Conservation (phyloP, 176 grass and related monocot species). For the Saccharum officinarum region DNA sequence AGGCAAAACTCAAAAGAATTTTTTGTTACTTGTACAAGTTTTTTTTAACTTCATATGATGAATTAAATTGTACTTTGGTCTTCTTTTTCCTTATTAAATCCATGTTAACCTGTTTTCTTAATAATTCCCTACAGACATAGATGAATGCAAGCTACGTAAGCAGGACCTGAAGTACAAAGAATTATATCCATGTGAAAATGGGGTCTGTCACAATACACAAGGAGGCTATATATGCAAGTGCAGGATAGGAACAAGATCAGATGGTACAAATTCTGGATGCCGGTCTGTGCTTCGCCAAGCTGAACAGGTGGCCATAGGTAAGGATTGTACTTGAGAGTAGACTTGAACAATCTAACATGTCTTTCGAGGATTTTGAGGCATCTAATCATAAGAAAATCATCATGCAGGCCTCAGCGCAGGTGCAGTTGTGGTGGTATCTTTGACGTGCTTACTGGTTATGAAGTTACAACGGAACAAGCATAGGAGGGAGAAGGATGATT, state of each 20-base stretch:
- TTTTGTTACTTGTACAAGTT: background rate
- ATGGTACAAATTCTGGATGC: background rate
- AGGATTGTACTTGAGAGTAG: background rate
- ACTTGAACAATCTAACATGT: background rate
- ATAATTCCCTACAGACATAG: constrained; percentile 15
- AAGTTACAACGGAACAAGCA: constrained; percentile 36
- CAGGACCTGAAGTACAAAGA: constrained; percentile 6
- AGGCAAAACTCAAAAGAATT: background rate
- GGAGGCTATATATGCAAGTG: constrained; percentile 36
- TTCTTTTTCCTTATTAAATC: background rate
- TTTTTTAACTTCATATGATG: background rate
- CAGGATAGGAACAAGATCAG: background rate
- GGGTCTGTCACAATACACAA: constrained; percentile 26
- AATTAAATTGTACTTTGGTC: background rate
- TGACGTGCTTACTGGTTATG: constrained; percentile 25
- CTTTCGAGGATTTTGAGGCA: background rate
- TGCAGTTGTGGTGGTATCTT: constrained; percentile 5
- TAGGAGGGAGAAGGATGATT: constrained; percentile 38
- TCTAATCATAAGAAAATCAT: constrained; percentile 4
- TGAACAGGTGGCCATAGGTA: background rate
- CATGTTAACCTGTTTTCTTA: background rate
- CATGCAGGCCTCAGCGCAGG: constrained; percentile 33
- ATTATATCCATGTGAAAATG: constrained; percentile 41
- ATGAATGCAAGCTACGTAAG: constrained; percentile 31
- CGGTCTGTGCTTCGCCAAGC: background rate